Conservation (phyloP, 495 filamentous ascomycete species). For the Parathielavia hyrcaniae region DNA sequence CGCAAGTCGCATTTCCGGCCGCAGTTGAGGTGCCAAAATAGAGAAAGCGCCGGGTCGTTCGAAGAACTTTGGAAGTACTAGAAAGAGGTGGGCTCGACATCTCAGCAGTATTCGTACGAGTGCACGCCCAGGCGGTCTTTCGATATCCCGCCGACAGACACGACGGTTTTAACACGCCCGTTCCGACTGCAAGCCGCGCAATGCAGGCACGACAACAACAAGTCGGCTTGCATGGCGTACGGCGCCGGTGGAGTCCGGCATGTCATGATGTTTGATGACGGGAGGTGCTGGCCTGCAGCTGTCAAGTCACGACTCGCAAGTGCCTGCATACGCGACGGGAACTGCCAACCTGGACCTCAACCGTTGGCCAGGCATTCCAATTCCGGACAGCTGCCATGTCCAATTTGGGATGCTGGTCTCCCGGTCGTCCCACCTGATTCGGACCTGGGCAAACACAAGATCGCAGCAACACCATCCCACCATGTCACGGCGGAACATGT, state of each 20-base stretch:
- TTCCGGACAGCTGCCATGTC: neutral
- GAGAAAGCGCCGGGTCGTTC: too few species aligned
- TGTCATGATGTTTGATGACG: neutral
- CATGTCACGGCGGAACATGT: constrained; percentile 21
- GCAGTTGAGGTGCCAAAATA: constrained; percentile 6
- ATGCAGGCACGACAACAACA: neutral
- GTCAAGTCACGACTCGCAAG: too few species aligned
- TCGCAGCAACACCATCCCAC: constrained; percentile 6
- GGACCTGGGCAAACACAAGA: neutral
- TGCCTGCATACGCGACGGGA: constrained; percentile 19
- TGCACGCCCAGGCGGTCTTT: constrained; percentile 2
- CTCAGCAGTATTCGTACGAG: neutral
- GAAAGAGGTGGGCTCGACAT: neutral
- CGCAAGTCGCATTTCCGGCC: constrained; percentile 19
- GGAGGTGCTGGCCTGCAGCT: neutral
- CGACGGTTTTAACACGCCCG: neutral
- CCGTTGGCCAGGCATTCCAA: constrained; percentile 5
- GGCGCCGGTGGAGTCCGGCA: constrained; percentile 9
- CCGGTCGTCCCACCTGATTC: constrained; percentile 1
- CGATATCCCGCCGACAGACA: constrained; percentile 3
- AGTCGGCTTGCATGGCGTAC: neutral
- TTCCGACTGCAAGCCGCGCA: neutral
- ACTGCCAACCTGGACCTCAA: neutral
- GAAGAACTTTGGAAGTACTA: too few species aligned
- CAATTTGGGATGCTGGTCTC: neutral